Evolutionary conservation across 2,329 filamentous ascomycete genomes (phyloP), one percentile per base, ranked within the genome.

Genomic region (Phialophora verrucosa): DNA sequence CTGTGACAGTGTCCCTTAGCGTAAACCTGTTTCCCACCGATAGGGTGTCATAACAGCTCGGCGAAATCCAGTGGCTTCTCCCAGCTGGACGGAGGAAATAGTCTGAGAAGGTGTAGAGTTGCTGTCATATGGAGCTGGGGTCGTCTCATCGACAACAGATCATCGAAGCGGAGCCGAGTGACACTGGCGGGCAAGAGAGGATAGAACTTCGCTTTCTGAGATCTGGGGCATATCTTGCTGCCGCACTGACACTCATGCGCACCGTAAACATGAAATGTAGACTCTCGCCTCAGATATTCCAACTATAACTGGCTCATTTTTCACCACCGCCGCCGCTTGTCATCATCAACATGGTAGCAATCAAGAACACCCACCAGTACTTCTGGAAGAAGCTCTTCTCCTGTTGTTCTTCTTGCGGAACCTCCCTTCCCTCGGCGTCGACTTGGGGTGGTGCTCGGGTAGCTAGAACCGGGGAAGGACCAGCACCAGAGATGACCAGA

Each of bases 281-380:
- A 25, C n/a, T 14, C 12, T 23, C 4, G 17, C 8, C 23, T 53
- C 38, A n/a, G 17, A 44, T n/a, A n/a, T n/a, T n/a, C 14, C 14
- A n/a, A 8, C 38, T n/a, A 12, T n/a, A 20, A 6, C 17, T 44
- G n/a, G 38, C 8, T 65, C 61, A 71, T 67, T 71, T 71, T 8
- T 68, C 68, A 4, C 27, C 27, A 5, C 61, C 68, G 20, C 77
- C 79, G 44, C 79, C 77, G 44, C 79, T 78, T 20, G 77, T 77
- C 75, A 82, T 75, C 29, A 75, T 75, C 63, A 83, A 64, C 64
- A 83, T 75, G 12, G 75, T 74, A 38, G 80, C 67, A 42, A 80
- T 76, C 68, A 80, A 74, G 61, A 81, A 74, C 49, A 81, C 76
- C 80, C 80, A 83, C 81, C 81, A 83, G 69, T 83, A 83, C 67